Evolutionary conservation across 352 stramenopile species (phyloP), one percentile per base, ranked within the genome.

Genomic region (Pythium diclinum): DNA sequence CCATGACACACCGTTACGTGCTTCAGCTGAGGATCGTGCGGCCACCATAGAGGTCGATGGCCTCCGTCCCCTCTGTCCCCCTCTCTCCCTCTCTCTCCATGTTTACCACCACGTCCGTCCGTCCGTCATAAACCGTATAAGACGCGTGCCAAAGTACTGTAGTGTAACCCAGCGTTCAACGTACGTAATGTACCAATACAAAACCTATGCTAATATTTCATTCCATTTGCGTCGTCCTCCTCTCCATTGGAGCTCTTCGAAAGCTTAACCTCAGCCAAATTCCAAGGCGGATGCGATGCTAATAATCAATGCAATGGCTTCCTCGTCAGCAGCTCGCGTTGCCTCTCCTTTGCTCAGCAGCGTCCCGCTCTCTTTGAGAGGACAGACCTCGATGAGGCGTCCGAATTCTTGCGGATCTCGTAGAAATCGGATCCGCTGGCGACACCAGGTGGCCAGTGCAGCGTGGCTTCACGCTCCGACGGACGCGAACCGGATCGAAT

Each of bases 401-500:
- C 53, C 53, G 53, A 48, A 59, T 44, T 16, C 53, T 59, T 59
- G 33, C 10, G 36, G 53, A 59, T 59, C 53, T 59, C 21, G 53
- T 59, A 59, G 53, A 59, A 42, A 46, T 44, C 10, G 42, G 53
- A 42, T 25, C 53, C 32, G 53, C 42, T 49, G 13, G 17, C 21
- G 30, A 34, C 30, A 30, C 33, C n/a, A 34, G 53, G 53, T 44
- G 25, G 53, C 53, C 32, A 47, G 44, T 59, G 32, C 36, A 44
- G 14, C 17, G 33, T 21, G n/a, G 53, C 53, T 48, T 40, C 42
- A 44, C 32, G 3, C 14, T 10, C 53, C 30, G 30, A 14, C 16
- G 17, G 33, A 30, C 33, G 32, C 53, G 53, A 59, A 59, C 53
- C 53, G 53, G 33, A 59, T 59, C 53, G 53, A 59, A 59, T 59